A percentile compares a stretch with the other conserved stretches of the same genome.
Evolutionary conservation across 164 flowering plant genomes (phyloP).

Genomic region (Magnolia changhungtana): DNA sequence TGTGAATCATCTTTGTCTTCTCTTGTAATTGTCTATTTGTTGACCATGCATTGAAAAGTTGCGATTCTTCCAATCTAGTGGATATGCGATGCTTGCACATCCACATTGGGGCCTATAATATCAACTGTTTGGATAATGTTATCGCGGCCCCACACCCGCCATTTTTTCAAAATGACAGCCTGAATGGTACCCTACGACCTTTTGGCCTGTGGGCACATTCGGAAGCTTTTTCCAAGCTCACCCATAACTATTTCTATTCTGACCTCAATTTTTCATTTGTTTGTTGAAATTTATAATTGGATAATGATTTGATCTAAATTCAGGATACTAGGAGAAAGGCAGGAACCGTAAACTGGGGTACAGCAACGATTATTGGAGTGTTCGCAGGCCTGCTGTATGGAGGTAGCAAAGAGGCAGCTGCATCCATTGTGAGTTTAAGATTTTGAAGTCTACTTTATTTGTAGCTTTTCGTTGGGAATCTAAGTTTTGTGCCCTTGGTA

Average conservation of each 20-base stretch:
- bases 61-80: no score
- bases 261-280: neutral
- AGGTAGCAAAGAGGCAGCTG: conserved; percentile 94
- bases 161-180: no score
- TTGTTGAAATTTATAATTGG: neutral
- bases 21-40: no score
- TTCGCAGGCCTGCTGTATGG: conserved; percentile 97
- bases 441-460: neutral
- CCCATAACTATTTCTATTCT: neutral
- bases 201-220: neutral
- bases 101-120: no score
- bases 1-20: no score
- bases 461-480: neutral
- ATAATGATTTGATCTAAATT: neutral
- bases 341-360: conserved; percentile 90
- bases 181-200: no score
- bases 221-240: neutral
- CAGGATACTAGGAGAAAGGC: conserved; percentile 46
- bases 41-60: no score
- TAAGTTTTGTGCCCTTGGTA: neutral
- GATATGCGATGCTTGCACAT: no score
- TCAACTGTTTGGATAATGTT: no score
- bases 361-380: conserved; percentile 78
- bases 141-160: no score
- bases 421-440: conserved; percentile 75